Evolutionary conservation across 441 rosid species (phyloP), one percentile per base, ranked within the genome.

Genomic region (Macaranga tanarius): DNA sequence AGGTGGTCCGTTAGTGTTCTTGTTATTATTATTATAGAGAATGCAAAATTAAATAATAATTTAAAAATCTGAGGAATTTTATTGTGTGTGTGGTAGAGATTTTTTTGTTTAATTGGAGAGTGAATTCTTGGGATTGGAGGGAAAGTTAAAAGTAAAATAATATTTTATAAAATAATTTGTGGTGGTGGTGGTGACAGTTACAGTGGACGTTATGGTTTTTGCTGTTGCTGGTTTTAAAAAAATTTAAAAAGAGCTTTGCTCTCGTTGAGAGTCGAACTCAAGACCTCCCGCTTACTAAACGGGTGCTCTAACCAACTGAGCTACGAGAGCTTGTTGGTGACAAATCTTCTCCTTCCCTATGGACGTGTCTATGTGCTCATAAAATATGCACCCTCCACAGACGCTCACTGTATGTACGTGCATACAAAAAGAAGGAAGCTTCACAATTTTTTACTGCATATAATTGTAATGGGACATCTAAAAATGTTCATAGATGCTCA

Each of bases 261-360:
- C 83, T 90, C 86, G 83, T 87, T 93, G 93, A 87, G 92, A 90
- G 89, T 90, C 52, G 92, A 90, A 91, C 98, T 91, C 94, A 95
- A 93, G 94, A 91, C 97, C 95, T 95, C 92, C 94, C 90, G 92
- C 94, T 90, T 92, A 90, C 95, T 90, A 88, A 89, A 86, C 97
- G 90, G 97, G 91, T 91, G 95, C 92, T 89, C 96, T 92, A 95
- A 91, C 96, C 95, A 88, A 84, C 96, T 89, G 92, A 87, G 98
- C 93, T 89, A 88, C 87, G 88, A 91, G 92, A 87, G 94, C 96
- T 16, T 9, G 2, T 0, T 42, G 47, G 12, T 42, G 38, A 7
- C 2, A 34, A 34, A 34, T 34, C 38, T 34, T 34, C 38, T 34
- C 38, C 6, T 4, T 34, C 6, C 6, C 6, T 34, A 34, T 5